Base-by-base conservation (phyloP, 106 monocot genomes). In the Cymbidium sinense region DNA sequence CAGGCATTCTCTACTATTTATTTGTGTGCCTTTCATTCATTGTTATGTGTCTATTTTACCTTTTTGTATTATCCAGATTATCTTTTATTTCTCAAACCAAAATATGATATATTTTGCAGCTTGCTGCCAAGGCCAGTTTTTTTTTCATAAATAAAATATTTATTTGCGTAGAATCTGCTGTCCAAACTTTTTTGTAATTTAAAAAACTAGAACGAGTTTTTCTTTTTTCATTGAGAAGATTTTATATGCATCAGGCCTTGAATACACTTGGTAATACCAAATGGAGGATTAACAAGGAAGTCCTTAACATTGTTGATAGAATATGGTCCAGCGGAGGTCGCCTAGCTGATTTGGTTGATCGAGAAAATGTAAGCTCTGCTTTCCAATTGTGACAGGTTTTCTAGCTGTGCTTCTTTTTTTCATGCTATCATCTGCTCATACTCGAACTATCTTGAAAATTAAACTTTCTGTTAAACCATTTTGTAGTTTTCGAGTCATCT, bases 311-410 rank as follows among this genome's bases (percentile, higher is more conserved):
- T 72, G 81, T 95, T 19, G 95, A 95, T 79, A 93, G 90, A 81
- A 90, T 95, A 85, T 95, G 95, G 95, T 92, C 88, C 7, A 93
- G 90, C 79, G 95, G 95, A 74, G 95, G 93, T 23, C 78, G 88
- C 51, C 85, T 95, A 43, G 95, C 85, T 69, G 90, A 90, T 79
- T 77, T 95, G 82, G 95, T 95, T 84, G 90, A 93, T 76, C 86
- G 88, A 41, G 82, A 85, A 65, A 87, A 95, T 93, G 95, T 95
- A 79, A 88, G 93, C 81, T 79, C 28, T 36, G 41, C 75, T 44
- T 73, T 37, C 61, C 41, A 47, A 13, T 47, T 27, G 43, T 64
- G 41, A 7, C n/a, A 27, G 17, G 31, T 50, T 4, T 15, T 33
- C 30, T 23, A 35, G 41, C 19, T 34, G 7, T 71, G 21, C 1